These are phyloP conservation scores for Metarhizium anisopliae DNA, from an alignment of 2,329 filamentous ascomycete species.

Conservation along the genomic window DNA sequence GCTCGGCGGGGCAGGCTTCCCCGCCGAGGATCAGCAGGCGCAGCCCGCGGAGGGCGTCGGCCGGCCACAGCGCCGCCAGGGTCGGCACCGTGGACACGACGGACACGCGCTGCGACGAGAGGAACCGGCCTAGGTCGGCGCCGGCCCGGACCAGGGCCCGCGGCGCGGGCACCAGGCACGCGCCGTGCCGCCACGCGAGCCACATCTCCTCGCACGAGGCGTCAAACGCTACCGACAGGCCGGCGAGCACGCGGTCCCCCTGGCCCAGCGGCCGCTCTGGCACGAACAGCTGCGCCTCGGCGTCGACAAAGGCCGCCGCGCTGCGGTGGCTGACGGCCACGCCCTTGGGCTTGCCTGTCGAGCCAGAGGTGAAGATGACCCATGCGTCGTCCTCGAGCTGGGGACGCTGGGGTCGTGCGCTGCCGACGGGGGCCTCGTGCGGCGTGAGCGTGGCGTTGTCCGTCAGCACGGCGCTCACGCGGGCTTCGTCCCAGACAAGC, in stretches of 20 bases:
- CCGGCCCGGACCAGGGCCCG: constrained; percentile 13
- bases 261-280: constrained; percentile 11
- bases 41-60: constrained; percentile 11
- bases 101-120: constrained; percentile 12
- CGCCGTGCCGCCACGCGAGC: constrained; percentile 14
- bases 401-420: constrained; percentile 1
- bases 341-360: constrained; percentile 16
- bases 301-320: constrained; percentile 15
- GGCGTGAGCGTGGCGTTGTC: constrained; percentile 10
- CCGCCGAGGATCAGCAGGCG: constrained; percentile 15
- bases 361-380: constrained; percentile 17
- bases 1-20: constrained; percentile 13
- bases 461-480: constrained; percentile 10
- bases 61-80: constrained; percentile 13
- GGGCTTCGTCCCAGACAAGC: constrained; percentile 12
- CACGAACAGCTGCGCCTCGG: constrained; percentile 12
- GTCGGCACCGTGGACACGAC: constrained; percentile 15
- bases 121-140: constrained; percentile 11
- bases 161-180: constrained; percentile 13
- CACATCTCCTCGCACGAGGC: constrained; percentile 16
- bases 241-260: constrained; percentile 14
- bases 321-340: constrained; percentile 15
- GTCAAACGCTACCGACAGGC: constrained; percentile 14
- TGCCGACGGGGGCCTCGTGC: neutral
- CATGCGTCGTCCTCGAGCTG: constrained; percentile 12